Evolutionary conservation across 441 rosid genomes (phyloP).

Genomic region (Corymbia calophylla): DNA sequence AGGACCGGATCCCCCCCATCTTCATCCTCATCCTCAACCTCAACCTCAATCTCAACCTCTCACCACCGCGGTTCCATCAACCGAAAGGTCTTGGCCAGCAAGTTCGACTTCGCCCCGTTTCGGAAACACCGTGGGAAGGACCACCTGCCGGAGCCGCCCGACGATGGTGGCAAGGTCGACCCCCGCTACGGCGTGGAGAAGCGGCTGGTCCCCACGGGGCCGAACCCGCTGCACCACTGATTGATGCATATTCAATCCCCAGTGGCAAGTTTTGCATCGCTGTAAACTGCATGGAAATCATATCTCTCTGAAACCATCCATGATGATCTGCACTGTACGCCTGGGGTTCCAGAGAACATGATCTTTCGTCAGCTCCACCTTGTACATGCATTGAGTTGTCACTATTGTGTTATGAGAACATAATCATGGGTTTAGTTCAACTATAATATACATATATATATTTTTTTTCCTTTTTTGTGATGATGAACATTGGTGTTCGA

Average conservation of each 20-base stretch:
- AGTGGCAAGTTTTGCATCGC: not conserved
- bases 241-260: not conserved
- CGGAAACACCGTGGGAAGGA: constrained; percentile 13
- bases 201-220: constrained; percentile 88
- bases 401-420: not conserved
- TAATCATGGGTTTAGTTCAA: not conserved
- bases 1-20: not conserved
- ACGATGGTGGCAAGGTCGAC: constrained; percentile 40
- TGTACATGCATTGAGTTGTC: not conserved
- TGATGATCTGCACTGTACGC: not conserved
- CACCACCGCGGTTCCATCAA: constrained; percentile 8
- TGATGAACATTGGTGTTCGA: not conserved
- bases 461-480: not conserved
- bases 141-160: not conserved
- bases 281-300: not conserved
- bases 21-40: not conserved
- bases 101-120: constrained; percentile 58
- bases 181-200: constrained; percentile 78
- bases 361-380: not conserved
- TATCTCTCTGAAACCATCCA: not conserved
- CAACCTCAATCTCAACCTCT: not conserved
- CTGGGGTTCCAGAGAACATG: not conserved
- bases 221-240: constrained; percentile 86
- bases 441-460: not conserved
- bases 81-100: constrained; percentile 43